Evolutionary conservation across 208 protist genomes (phyloP).

Genomic region (Tritrichomonas musculus): DNA sequence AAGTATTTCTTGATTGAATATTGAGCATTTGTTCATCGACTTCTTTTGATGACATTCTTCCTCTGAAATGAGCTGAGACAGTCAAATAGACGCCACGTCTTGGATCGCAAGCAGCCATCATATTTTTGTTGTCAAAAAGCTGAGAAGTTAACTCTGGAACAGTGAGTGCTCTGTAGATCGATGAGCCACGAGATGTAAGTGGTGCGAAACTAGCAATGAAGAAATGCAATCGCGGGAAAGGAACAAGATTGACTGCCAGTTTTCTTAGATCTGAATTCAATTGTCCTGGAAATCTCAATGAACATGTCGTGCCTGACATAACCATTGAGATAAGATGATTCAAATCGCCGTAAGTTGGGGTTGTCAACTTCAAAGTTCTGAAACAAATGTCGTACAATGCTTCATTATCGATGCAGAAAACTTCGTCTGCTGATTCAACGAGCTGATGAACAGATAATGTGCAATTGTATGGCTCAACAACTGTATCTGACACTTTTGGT

Average conservation of each 20-base stretch:
- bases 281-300: constrained; percentile 89
- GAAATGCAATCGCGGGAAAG: constrained; percentile 95
- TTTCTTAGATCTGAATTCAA: too few relatives aligned
- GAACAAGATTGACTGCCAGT: constrained; percentile 94
- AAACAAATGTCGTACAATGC: constrained; percentile 97
- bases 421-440: too few relatives aligned
- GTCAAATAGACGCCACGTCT: constrained; percentile 68
- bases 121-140: constrained; percentile 94
- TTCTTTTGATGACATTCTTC: constrained; percentile 72
- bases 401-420: too few relatives aligned
- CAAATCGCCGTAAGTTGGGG: constrained; percentile 85
- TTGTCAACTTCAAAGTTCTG: constrained; percentile 85
- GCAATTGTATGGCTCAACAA: constrained; percentile 64
- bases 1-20: too few relatives aligned
- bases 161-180: constrained; percentile 70
- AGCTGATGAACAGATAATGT: constrained; percentile 63
- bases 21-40: too few relatives aligned
- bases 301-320: constrained; percentile 85
- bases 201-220: constrained; percentile 93
- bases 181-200: constrained; percentile 59
- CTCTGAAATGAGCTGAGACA: constrained; percentile 63
- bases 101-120: constrained; percentile 89
- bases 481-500: constrained; percentile 89
- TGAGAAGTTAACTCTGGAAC: constrained; percentile 85
- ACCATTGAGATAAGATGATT: constrained; percentile 85